Conservation (phyloP, 305 asterid genomes). For the Galium porrigens region DNA sequence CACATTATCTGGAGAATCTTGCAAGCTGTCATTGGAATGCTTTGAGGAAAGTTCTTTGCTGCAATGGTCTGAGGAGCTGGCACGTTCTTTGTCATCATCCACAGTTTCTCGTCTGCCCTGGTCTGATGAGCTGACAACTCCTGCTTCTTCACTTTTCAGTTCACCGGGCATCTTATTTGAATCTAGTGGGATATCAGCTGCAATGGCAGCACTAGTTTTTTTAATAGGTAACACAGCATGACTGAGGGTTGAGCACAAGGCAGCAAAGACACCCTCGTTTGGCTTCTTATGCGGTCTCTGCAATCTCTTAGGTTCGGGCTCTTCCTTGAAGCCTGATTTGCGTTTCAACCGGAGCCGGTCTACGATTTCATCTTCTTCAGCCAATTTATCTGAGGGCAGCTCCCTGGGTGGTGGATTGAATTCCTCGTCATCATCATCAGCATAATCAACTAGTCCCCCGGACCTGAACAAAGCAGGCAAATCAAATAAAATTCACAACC, state of each 20-base stretch:
- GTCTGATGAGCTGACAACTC: constrained; percentile 19
- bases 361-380: constrained; percentile 43
- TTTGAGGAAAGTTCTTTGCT: background rate
- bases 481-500: background rate
- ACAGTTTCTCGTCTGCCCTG: constrained; percentile 19
- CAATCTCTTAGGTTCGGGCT: constrained; percentile 49
- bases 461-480: constrained; percentile 34
- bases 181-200: constrained; percentile 24
- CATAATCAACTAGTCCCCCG: constrained; percentile 91
- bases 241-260: constrained; percentile 57
- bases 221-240: constrained; percentile 43
- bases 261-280: constrained; percentile 54
- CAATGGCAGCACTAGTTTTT: constrained; percentile 26
- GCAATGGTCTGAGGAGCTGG: background rate
- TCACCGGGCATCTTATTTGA: constrained; percentile 20
- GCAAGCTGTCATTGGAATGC: constrained; percentile 30
- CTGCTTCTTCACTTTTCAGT: constrained; percentile 26
- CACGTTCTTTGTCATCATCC: constrained; percentile 5
- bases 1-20: constrained; percentile 31
- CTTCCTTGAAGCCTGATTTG: constrained; percentile 41
- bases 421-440: constrained; percentile 88
- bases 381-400: constrained; percentile 29
- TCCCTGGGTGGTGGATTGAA: constrained; percentile 75
- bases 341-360: constrained; percentile 57
- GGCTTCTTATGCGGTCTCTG: constrained; percentile 49